Conservation (phyloP, 768 basidiomycete species). For the Tricholoma flavovirens region DNA sequence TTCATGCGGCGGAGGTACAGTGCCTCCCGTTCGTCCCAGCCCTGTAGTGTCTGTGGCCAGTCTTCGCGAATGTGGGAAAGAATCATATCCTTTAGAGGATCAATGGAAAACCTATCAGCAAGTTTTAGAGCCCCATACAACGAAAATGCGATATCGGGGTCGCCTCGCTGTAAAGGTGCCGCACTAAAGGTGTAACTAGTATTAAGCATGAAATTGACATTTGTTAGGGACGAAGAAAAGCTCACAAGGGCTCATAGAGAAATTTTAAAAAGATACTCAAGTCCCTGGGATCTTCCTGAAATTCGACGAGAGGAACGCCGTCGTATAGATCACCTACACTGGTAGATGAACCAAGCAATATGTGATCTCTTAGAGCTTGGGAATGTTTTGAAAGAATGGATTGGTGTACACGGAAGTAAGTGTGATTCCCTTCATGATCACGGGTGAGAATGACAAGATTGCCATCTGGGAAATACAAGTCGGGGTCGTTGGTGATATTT, state of each 20-base stretch:
- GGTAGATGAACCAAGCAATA: constrained; percentile 13
- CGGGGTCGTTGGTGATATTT: constrained; percentile 21
- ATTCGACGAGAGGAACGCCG: constrained; percentile 21
- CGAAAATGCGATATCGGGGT: constrained; percentile 21
- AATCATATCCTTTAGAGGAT: constrained; percentile 20
- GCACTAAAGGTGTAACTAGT: constrained; percentile 16
- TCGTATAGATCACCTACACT: constrained; percentile 17
- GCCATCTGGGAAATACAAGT: constrained; percentile 22
- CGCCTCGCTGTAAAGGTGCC: constrained; percentile 20
- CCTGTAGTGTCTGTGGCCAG: constrained; percentile 19
- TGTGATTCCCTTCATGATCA: constrained; percentile 19
- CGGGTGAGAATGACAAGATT: constrained; percentile 22
- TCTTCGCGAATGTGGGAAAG: constrained; percentile 20
- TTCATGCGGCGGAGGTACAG: constrained; percentile 19
- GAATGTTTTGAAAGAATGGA: constrained; percentile 24
- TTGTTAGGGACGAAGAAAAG: neutral
- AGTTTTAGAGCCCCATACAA: constrained; percentile 20
- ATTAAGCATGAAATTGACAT: constrained; percentile 5
- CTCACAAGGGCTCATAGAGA: constrained; percentile 23
- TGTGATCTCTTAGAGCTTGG: constrained; percentile 21
- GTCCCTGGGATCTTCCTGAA: constrained; percentile 21
- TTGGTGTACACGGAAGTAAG: constrained; percentile 22
- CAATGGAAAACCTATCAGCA: constrained; percentile 20
- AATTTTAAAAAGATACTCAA: constrained; percentile 21
- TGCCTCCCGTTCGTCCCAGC: constrained; percentile 21